phyloP scores from a whole-genome alignment of 2,329 filamentous ascomycete species.

The Botrytis sinoallii region DNA sequence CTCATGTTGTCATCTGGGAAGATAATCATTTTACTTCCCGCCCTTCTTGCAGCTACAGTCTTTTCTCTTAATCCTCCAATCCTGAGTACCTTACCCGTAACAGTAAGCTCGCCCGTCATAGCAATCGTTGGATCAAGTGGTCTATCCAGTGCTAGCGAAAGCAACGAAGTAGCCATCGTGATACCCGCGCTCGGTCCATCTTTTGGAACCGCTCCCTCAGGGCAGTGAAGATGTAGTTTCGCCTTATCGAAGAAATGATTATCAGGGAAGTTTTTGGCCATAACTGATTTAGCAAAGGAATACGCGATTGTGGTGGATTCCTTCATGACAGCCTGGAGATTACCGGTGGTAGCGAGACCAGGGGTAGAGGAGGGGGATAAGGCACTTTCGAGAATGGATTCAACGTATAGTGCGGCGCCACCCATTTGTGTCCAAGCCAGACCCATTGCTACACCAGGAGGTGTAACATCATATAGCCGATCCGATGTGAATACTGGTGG shows the following conservation, averaged over 20 bases:
- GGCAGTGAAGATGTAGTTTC: slow-evolving; percentile 91
- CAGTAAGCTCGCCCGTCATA: slow-evolving; percentile 96
- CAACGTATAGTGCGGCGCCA: slow-evolving; percentile 92
- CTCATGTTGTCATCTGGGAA: slow-evolving; percentile 95
- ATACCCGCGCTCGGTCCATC: slow-evolving; percentile 92
- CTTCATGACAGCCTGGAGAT: slow-evolving; percentile 96
- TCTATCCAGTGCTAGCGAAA: slow-evolving; percentile 78
- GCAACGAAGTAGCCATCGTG: slow-evolving; percentile 93
- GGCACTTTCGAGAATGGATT: slow-evolving; percentile 87
- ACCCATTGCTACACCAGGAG: slow-evolving; percentile 94
- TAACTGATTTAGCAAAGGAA: slow-evolving; percentile 86
- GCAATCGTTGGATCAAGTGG: slow-evolving; percentile 82
- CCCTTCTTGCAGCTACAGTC: slow-evolving; percentile 89
- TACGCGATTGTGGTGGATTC: slow-evolving; percentile 95
- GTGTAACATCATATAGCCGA: slow-evolving; percentile 88
- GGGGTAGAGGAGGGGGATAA: slow-evolving; percentile 72
- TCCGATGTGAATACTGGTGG: slow-evolving; percentile 95
- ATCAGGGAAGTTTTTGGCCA: slow-evolving; percentile 79
- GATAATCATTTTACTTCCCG: slow-evolving; percentile 88
- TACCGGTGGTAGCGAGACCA: slow-evolving; percentile 86
- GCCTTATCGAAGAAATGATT: slow-evolving; percentile 97
- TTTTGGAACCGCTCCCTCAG: slow-evolving; percentile 93
- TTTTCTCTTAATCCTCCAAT: slow-evolving; percentile 96
- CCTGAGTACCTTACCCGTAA: slow-evolving; percentile 92
- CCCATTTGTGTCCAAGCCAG: slow-evolving; percentile 98